Evolutionary conservation across 129 eudicot genomes (phyloP).

Genomic region (Tanacetum coccineum): DNA sequence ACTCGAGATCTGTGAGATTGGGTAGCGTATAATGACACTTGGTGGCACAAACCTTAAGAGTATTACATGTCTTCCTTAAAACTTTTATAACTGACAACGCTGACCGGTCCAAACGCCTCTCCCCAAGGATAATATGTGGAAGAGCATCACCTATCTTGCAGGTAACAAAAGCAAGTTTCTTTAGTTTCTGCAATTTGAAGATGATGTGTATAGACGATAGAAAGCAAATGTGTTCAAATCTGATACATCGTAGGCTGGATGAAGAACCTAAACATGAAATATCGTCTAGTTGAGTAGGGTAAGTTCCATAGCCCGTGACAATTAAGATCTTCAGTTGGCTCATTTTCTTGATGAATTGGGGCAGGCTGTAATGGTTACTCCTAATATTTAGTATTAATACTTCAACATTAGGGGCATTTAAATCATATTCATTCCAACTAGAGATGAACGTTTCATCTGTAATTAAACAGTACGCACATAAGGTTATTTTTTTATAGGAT

Average conservation of each 20-base stretch:
- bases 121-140: slow-evolving; percentile 5
- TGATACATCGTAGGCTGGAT: slow-evolving; percentile 30
- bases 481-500: neutral
- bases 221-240: slow-evolving; percentile 33
- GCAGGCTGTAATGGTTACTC: slow-evolving; percentile 29
- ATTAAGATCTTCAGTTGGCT: slow-evolving; percentile 33
- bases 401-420: slow-evolving; percentile 35
- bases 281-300: slow-evolving; percentile 21
- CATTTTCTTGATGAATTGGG: slow-evolving; percentile 30
- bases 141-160: slow-evolving; percentile 37
- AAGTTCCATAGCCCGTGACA: slow-evolving; percentile 37
- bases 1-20: slow-evolving; percentile 36
- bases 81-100: too few species aligned
- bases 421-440: slow-evolving; percentile 25
- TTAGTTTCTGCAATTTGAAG: slow-evolving; percentile 27
- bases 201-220: slow-evolving; percentile 21
- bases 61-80: too few species aligned
- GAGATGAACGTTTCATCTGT: slow-evolving; percentile 41
- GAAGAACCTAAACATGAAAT: slow-evolving; percentile 21
- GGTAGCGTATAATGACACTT: slow-evolving; percentile 23
- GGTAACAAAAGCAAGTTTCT: slow-evolving; percentile 39
- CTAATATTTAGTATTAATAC: slow-evolving; percentile 38
- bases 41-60: too few species aligned
- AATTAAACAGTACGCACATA: neutral
- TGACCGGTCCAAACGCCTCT: too few species aligned